These are phyloP conservation scores for Penicillium sp. DNA, from an alignment of 2,329 filamentous ascomycete genomes.

Conservation along the genomic window DNA sequence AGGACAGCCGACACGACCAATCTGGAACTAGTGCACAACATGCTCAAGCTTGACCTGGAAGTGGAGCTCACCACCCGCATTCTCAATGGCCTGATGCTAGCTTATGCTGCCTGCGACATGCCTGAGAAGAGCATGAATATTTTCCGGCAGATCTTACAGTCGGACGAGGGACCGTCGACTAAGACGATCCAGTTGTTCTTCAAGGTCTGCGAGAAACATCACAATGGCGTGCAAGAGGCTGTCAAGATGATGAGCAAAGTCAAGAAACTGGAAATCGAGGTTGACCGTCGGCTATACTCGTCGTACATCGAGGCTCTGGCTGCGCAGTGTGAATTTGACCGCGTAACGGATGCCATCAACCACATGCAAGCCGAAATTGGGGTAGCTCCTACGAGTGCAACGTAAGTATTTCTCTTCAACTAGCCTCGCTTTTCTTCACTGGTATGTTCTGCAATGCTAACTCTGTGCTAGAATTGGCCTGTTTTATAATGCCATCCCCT, in stretches of 20 bases:
- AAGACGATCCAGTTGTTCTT: conserved; percentile 80
- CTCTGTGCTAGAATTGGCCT: conserved; percentile 63
- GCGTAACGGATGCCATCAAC: conserved; percentile 66
- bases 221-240: conserved; percentile 45
- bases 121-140: conserved; percentile 70
- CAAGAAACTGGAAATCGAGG: conserved; percentile 72
- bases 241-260: conserved; percentile 60
- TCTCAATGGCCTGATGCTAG: conserved; percentile 84
- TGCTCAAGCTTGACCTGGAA: conserved; percentile 87
- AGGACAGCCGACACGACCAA: conserved; percentile 61
- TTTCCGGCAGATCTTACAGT: conserved; percentile 82
- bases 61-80: conserved; percentile 75
- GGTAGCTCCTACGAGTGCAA: conserved; percentile 65
- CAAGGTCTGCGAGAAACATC: conserved; percentile 68
- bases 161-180: conserved; percentile 82
- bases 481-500: conserved; percentile 73
- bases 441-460: conserved; percentile 11
- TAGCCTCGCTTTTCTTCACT: neutral
- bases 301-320: conserved; percentile 77
- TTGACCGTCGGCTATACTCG: conserved; percentile 72
- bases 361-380: conserved; percentile 69
- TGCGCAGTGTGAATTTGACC: conserved; percentile 69
- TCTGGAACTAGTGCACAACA: conserved; percentile 80
- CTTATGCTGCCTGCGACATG: conserved; percentile 71
- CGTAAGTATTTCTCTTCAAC: conserved; percentile 58